A percentile compares a stretch with the other conserved stretches of the same genome.
Conservation (phyloP, 2,329 filamentous ascomycete species). For the Huntiella bhutanensis region DNA sequence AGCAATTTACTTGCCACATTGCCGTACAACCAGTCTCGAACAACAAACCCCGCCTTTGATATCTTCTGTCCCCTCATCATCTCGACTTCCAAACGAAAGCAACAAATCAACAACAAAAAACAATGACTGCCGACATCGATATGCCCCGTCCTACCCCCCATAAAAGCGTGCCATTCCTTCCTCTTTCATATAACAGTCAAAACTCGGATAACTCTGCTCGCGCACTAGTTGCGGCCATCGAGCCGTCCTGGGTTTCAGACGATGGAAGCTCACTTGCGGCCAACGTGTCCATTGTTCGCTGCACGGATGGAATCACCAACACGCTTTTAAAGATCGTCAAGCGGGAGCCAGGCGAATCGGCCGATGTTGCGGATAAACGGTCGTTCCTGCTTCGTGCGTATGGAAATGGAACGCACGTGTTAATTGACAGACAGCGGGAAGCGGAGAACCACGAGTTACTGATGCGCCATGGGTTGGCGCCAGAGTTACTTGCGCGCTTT, state of each 20-base stretch:
- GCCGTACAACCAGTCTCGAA: not conserved
- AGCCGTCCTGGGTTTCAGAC: constrained; percentile 62
- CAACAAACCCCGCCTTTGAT: not conserved
- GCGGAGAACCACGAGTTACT: constrained; percentile 68
- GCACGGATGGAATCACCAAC: constrained; percentile 97
- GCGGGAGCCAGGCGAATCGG: constrained; percentile 44
- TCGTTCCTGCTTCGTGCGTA: constrained; percentile 84
- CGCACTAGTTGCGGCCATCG: constrained; percentile 57
- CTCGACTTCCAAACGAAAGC: not conserved
- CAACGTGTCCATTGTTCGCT: constrained; percentile 61
- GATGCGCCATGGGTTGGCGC: constrained; percentile 65
- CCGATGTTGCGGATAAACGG: constrained; percentile 62
- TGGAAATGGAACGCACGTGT: constrained; percentile 78
- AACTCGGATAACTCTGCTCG: constrained; percentile 65
- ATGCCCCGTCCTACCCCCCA: constrained; percentile 1
- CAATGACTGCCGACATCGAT: constrained; percentile 9
- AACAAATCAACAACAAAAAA: not conserved
- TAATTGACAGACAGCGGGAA: constrained; percentile 88
- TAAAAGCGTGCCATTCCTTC: constrained; percentile 41
- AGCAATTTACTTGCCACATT: too few species aligned
- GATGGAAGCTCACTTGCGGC: constrained; percentile 19
- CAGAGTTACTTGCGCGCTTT: constrained; percentile 75
- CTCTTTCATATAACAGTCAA: constrained; percentile 57
- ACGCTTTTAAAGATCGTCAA: constrained; percentile 69
- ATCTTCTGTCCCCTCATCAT: not conserved